These are phyloP conservation scores for Deinandra increscens DNA, from an alignment of 129 eudicot species.

Conservation along the genomic window DNA sequence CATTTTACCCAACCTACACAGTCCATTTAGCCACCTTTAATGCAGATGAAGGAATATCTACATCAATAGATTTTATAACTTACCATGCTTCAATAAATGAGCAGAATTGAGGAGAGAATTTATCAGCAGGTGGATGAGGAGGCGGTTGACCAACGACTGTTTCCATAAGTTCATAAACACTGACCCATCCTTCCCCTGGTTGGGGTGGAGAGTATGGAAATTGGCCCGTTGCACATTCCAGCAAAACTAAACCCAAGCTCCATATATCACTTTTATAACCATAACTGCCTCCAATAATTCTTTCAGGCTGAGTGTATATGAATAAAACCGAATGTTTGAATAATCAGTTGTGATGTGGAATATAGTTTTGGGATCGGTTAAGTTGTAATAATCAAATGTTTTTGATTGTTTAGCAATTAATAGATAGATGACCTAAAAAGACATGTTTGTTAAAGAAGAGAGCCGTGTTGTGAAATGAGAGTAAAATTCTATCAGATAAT, in stretches of 20 bases:
- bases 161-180: conserved; percentile 77
- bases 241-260: conserved; percentile 94
- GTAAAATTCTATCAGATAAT: background rate
- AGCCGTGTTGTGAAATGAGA: background rate
- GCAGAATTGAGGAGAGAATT: conserved; percentile 85
- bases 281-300: conserved; percentile 63
- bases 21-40: background rate
- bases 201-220: conserved; percentile 89
- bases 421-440: background rate
- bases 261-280: conserved; percentile 88
- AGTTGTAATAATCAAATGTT: background rate
- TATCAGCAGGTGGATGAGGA: conserved; percentile 74
- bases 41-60: background rate
- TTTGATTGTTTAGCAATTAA: background rate
- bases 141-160: conserved; percentile 75
- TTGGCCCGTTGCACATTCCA: conserved; percentile 84
- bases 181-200: conserved; percentile 67
- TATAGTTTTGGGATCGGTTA: background rate
- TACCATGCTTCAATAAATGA: conserved; percentile 98
- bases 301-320: conserved; percentile 73
- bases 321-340: background rate
- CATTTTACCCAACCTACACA: background rate
- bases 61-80: background rate
- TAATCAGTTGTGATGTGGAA: background rate
- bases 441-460: background rate